These are phyloP conservation scores for Mucor racemosus DNA, from an alignment of 371 early-diverging fungal genomes.

Conservation along the genomic window DNA sequence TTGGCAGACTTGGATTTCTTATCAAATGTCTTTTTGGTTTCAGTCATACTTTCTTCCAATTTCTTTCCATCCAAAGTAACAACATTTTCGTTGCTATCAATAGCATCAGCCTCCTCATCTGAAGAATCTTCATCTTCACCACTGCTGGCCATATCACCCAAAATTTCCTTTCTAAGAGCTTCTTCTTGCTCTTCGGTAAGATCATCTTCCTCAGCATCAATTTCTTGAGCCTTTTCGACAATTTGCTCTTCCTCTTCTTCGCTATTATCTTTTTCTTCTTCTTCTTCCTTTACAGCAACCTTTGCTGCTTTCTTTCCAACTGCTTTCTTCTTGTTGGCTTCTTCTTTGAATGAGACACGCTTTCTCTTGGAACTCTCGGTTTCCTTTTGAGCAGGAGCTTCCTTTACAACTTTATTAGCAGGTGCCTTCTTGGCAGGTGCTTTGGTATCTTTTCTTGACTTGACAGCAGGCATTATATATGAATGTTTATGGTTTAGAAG, in stretches of 20 bases:
- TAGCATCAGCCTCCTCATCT: conserved; percentile 42
- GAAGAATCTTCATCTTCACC: conserved; percentile 54
- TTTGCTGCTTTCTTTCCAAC: conserved; percentile 12
- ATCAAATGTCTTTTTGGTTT: conserved; percentile 38
- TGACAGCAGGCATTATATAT: conserved; percentile 13
- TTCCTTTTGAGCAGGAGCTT: conserved; percentile 24
- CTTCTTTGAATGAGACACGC: conserved; percentile 15
- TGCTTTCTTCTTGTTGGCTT: conserved; percentile 20
- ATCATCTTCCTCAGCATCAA: conserved; percentile 37
- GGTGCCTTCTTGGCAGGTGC: conserved; percentile 16
- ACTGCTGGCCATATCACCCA: conserved; percentile 55
- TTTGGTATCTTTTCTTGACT: conserved; percentile 21
- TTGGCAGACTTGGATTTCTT: conserved; percentile 38
- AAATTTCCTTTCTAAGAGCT: conserved; percentile 50
- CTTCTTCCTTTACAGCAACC: conserved; percentile 25
- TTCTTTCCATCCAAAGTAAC: conserved; percentile 46
- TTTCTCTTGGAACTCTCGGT: conserved; percentile 39
- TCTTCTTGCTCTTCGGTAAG: conserved; percentile 51
- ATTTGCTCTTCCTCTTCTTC: conserved; percentile 9
- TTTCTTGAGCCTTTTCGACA: conserved; percentile 22
- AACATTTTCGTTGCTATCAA: conserved; percentile 54
- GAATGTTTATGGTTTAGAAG: not conserved
- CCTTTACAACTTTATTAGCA: conserved; percentile 25
- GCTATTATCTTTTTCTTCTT: conserved; percentile 15
- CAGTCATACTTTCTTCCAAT: conserved; percentile 42